Evolutionary conservation across 257 asterid species (phyloP).

Genomic region (Rehmannia glutinosa): DNA sequence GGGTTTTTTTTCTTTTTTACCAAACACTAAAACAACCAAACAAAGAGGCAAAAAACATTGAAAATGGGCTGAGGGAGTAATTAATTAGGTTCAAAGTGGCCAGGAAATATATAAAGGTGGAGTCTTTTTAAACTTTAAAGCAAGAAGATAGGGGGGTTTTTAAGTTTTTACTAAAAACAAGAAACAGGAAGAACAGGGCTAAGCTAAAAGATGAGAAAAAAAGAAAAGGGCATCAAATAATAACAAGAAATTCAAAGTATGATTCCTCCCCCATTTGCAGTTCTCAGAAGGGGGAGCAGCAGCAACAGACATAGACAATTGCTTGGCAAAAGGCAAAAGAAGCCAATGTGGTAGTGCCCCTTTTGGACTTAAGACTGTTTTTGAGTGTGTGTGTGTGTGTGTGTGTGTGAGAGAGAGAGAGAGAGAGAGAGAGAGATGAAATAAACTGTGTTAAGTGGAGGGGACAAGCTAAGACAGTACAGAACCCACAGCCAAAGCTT

Average conservation of each 20-base stretch:
- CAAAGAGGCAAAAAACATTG: conserved; percentile 5
- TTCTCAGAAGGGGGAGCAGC: conserved; percentile 58
- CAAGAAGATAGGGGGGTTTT: conserved; percentile 34
- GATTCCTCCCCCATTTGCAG: conserved; percentile 89
- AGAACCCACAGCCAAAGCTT: conserved; percentile 71
- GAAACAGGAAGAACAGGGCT: conserved; percentile 19
- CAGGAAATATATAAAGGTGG: conserved; percentile 36
- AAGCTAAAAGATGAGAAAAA: conserved; percentile 20
- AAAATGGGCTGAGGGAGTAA: no score
- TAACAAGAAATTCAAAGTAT: conserved; percentile 77
- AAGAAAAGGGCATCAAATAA: conserved; percentile 57
- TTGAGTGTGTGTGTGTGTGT: conserved; percentile 15
- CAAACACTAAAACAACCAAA: neutral
- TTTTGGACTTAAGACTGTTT: conserved; percentile 55
- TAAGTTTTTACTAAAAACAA: neutral
- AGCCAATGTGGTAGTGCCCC: conserved; percentile 60
- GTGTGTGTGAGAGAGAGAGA: conserved; percentile 28
- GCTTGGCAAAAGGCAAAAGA: conserved; percentile 72
- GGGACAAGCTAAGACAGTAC: conserved; percentile 96
- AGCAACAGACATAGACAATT: conserved; percentile 78
- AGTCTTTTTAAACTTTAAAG: conserved; percentile 49
- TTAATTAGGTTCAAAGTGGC: no score
- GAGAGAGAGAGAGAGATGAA: conserved; percentile 23
- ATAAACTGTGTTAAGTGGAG: conserved; percentile 72
- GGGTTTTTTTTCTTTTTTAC: conserved; percentile 2